phyloP scores from a whole-genome alignment of 352 stramenopile species.

The Plasmopara viticola region DNA sequence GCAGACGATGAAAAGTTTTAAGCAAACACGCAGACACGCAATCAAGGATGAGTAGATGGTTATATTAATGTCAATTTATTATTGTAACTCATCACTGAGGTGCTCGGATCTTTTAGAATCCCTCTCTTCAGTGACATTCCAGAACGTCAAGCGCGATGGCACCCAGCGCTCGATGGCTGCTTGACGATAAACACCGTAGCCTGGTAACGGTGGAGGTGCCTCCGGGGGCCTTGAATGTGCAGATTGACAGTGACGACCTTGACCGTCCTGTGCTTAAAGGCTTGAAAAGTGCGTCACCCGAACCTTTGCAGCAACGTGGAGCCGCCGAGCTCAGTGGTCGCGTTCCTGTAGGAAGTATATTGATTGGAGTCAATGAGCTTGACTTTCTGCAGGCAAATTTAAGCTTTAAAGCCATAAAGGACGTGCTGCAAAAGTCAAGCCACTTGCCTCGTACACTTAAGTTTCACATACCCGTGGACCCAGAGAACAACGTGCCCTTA shows the following conservation, averaged over 20 bases:
- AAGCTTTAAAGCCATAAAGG: slow-evolving; percentile 35
- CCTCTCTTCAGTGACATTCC: slow-evolving; percentile 2
- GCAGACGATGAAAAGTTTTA: slow-evolving; percentile 40
- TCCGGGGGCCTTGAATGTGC: slow-evolving; percentile 47
- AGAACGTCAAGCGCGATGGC: slow-evolving; percentile 7
- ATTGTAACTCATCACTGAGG: no score
- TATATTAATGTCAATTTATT: neutral
- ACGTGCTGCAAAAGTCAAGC: slow-evolving; percentile 45
- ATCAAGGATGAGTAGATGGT: slow-evolving; percentile 29
- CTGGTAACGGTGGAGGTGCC: slow-evolving; percentile 42
- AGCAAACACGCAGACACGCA: slow-evolving; percentile 38
- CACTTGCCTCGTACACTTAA: slow-evolving; percentile 30
- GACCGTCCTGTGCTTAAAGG: slow-evolving; percentile 43
- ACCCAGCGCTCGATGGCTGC: slow-evolving; percentile 14
- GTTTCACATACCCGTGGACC: slow-evolving; percentile 35
- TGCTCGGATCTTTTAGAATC: neutral
- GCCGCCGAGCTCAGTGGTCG: slow-evolving; percentile 27
- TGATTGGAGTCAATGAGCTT: slow-evolving; percentile 57
- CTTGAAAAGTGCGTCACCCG: slow-evolving; percentile 33
- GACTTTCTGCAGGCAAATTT: slow-evolving; percentile 36
- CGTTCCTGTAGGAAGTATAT: slow-evolving; percentile 36
- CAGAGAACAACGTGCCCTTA: slow-evolving; percentile 13
- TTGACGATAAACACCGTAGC: neutral
- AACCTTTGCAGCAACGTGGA: slow-evolving; percentile 25
- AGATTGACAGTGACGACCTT: slow-evolving; percentile 42